Base-by-base conservation (phyloP, 129 eudicot species). In the Saussurea involucrata region DNA sequence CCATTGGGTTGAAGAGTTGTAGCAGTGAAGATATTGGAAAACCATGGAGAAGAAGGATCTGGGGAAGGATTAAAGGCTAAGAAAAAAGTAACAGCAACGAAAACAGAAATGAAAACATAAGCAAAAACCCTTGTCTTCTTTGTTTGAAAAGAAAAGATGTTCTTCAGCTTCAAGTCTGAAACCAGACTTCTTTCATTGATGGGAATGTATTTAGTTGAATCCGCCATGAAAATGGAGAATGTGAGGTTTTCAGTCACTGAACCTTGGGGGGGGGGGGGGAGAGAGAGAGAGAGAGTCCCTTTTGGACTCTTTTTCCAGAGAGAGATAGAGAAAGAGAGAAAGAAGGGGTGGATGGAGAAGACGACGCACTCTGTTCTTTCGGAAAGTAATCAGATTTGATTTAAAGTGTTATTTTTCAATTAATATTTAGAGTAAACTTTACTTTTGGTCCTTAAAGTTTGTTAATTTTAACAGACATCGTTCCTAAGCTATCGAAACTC, bases 21-120 rank as follows among this genome's bases (percentile, higher is more conserved):
- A 8, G 28, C 17, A 69, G 84, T 44, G 32, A 87, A 89, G 60
- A 89, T 84, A 49, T 82, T 89, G 6, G 88, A 65, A 75, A 87
- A 94, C 93, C 88, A 89, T 20, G 97, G 89, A 24, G 97, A 86
- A 72, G 96, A 81, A 75, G 98, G 84, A 65, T 79, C 83, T 28
- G 87, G 65, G 36, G 94, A 87, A 40, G 95, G 92, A 36, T 78
- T 83, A 74, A 92, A 92, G 7, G 99, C 95, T 33, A 95, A 79
- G 76, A 91, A 88, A 55, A 88, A 64, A 17, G 97, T 89, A 79
- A 92, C 86, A 73, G 85, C 83, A 36, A 92, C 79, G 80, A 95
- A 89, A 70, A 84, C 74, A 32, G 92, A 80, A 20, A 89, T 42
- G 69, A 87, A 84, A 0, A 73, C 87, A 65, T 88, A 95, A 9